phyloP scores from a whole-genome alignment of 1,139 yeast genomes.

The Protomyces macrosporus region DNA sequence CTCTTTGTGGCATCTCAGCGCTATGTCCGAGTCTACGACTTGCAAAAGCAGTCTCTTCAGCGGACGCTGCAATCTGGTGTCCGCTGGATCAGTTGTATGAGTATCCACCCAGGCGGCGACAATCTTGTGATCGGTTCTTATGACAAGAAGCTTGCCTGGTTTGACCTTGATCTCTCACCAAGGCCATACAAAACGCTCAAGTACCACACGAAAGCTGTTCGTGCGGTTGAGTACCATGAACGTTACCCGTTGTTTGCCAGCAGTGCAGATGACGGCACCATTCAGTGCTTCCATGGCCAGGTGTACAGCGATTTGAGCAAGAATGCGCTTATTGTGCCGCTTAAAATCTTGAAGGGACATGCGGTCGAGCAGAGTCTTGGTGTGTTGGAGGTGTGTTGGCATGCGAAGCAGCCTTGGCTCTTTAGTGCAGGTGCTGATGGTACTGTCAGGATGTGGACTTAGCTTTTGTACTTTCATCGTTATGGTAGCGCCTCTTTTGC shows the following conservation, averaged over 20 bases:
- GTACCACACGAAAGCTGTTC: slow-evolving; percentile 91
- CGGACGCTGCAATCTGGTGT: slow-evolving; percentile 93
- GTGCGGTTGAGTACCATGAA: slow-evolving; percentile 82
- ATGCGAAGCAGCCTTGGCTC: slow-evolving; percentile 97
- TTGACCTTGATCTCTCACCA: slow-evolving; percentile 79
- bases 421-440: slow-evolving; percentile 98
- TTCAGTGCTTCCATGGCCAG: slow-evolving; percentile 94
- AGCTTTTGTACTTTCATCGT: neutral
- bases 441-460: slow-evolving; percentile 91
- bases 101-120: slow-evolving; percentile 90
- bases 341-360: slow-evolving; percentile 93
- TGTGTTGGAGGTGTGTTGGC: slow-evolving; percentile 89
- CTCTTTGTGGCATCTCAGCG: slow-evolving; percentile 91
- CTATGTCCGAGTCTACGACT: slow-evolving; percentile 81
- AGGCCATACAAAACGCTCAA: slow-evolving; percentile 94
- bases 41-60: slow-evolving; percentile 74
- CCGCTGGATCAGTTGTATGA: slow-evolving; percentile 85
- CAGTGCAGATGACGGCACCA: slow-evolving; percentile 91
- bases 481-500: neutral
- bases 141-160: slow-evolving; percentile 96
- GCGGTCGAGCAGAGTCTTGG: slow-evolving; percentile 74
- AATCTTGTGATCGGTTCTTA: slow-evolving; percentile 86
- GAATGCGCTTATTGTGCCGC: slow-evolving; percentile 90
- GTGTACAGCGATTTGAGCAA: slow-evolving; percentile 95
- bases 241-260: slow-evolving; percentile 86